Evolutionary conservation across 2,329 filamentous ascomycete species (phyloP).

Genomic region (Colletotrichum chrysophilum): DNA sequence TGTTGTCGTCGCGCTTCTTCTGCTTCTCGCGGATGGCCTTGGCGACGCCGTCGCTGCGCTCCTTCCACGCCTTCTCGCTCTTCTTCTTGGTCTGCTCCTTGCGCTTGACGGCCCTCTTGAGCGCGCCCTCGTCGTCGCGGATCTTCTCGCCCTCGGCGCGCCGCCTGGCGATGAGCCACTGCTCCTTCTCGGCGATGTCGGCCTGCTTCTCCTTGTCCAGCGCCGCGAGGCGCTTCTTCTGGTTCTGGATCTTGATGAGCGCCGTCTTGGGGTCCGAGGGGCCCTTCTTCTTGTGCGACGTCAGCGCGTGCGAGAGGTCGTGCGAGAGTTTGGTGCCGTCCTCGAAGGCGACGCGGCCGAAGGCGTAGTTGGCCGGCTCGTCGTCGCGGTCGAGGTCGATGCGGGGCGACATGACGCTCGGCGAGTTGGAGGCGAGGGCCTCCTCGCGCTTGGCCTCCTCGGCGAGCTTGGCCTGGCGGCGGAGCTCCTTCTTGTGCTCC

Average conservation of each 20-base stretch:
- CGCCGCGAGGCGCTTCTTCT: conserved; percentile 77
- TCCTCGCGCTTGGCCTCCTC: conserved; percentile 73
- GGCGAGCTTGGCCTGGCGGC: conserved; percentile 78
- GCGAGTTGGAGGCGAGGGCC: conserved; percentile 67
- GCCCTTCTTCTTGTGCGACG: conserved; percentile 71
- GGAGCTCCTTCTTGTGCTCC: conserved; percentile 85
- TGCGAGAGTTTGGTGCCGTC: conserved; percentile 84
- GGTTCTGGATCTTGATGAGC: conserved; percentile 84
- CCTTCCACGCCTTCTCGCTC: conserved; percentile 87
- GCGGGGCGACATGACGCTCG: conserved; percentile 61
- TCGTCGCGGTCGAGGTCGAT: conserved; percentile 47
- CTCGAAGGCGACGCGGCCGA: conserved; percentile 88
- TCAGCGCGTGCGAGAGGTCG: conserved; percentile 66
- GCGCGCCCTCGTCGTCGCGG: conserved; percentile 80
- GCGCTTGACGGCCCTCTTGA: conserved; percentile 95
- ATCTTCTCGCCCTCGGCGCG: conserved; percentile 89
- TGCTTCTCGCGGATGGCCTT: conserved; percentile 81
- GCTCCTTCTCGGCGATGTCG: conserved; percentile 91
- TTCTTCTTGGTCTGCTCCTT: conserved; percentile 91
- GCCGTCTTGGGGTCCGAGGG: conserved; percentile 85
- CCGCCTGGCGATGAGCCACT: conserved; percentile 90
- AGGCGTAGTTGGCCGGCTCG: conserved; percentile 72
- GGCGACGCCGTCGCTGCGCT: conserved; percentile 73
- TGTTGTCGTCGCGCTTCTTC: conserved; percentile 81
- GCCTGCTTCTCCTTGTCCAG: conserved; percentile 82